A percentile compares a stretch with the other conserved stretches of the same genome.
phyloP scores from a whole-genome alignment of 2,329 filamentous ascomycete species.

The Talaromyces rugulosus region DNA sequence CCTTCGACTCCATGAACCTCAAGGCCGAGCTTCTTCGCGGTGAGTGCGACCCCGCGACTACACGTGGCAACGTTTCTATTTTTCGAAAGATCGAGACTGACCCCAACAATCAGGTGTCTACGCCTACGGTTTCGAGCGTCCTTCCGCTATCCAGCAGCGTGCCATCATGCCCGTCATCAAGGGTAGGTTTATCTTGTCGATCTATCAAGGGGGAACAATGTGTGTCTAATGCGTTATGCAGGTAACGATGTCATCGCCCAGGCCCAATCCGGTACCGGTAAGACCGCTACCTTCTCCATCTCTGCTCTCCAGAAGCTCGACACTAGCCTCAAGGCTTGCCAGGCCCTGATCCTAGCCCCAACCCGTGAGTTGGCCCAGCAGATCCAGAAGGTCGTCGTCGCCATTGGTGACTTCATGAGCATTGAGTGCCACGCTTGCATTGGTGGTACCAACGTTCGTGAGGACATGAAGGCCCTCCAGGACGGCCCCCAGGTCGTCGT shows the following conservation, averaged over 20 bases:
- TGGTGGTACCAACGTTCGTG: constrained; percentile 94
- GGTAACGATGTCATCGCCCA: constrained; percentile 99
- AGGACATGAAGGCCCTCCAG: constrained; percentile 96
- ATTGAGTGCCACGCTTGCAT: constrained; percentile 99
- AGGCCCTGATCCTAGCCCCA: constrained; percentile 95
- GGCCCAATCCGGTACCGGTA: constrained; percentile 99
- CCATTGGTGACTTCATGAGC: constrained; percentile 99
- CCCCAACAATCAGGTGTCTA: constrained; percentile 67
- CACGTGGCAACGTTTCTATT: constrained; percentile 9
- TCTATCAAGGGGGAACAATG: background rate
- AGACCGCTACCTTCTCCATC: constrained; percentile 99
- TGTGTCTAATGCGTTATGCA: constrained; percentile 29
- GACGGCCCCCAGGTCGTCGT: constrained; percentile 97
- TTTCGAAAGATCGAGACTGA: constrained; percentile 14
- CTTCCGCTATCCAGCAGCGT: constrained; percentile 99
- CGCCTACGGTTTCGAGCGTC: constrained; percentile 99
- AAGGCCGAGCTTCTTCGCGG: constrained; percentile 96
- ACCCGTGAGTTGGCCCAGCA: constrained; percentile 98
- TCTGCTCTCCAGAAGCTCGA: constrained; percentile 99
- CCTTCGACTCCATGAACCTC: constrained; percentile 96
- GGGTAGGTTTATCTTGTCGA: constrained; percentile 56
- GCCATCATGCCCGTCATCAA: constrained; percentile 99
- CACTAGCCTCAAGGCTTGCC: constrained; percentile 87
- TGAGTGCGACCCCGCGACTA: constrained; percentile 41
- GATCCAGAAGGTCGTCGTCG: constrained; percentile 98